Evolutionary conservation across 2,329 filamentous ascomycete species (phyloP).

Genomic region (Thermothelomyces thermophilus): DNA sequence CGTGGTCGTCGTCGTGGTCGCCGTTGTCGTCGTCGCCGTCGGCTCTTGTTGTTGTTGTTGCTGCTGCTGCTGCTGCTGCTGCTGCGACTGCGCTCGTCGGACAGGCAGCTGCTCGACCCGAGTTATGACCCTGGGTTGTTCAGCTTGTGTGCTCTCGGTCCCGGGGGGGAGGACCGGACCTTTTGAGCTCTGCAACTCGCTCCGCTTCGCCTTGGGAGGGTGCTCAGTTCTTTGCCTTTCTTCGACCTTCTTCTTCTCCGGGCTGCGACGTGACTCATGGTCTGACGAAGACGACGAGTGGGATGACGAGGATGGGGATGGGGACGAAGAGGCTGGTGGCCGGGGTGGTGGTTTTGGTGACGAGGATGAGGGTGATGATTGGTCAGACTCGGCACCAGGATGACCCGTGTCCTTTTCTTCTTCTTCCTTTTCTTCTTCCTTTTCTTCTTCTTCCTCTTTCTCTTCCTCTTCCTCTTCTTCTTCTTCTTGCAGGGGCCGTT

Average conservation of each 20-base stretch:
- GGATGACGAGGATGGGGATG: no score
- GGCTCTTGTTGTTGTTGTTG: no score
- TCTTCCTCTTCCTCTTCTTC: not conserved
- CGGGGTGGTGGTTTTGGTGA: no score
- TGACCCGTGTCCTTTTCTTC: not conserved
- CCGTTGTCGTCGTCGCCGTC: no score
- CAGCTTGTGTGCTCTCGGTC: constrained; percentile 13
- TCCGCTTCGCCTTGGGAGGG: constrained; percentile 5
- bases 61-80: constrained; percentile 5
- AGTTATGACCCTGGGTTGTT: constrained; percentile 14
- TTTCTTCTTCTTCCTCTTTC: not conserved
- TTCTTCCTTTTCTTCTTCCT: not conserved
- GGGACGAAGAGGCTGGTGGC: no score
- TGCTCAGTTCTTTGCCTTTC: constrained; percentile 11
- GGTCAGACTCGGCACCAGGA: constrained; percentile 18
- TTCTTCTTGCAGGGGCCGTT: constrained; percentile 3
- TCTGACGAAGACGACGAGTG: no score
- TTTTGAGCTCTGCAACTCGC: constrained; percentile 16
- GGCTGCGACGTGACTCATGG: constrained; percentile 15
- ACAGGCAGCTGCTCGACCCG: constrained; percentile 7
- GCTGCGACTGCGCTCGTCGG: not conserved
- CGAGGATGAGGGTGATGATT: not conserved
- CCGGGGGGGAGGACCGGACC: constrained; percentile 16
- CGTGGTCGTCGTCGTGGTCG: no score
- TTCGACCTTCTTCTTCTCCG: constrained; percentile 3